Conservation (phyloP, 495 filamentous ascomycete species). For the Pseudevernia furfuracea region DNA sequence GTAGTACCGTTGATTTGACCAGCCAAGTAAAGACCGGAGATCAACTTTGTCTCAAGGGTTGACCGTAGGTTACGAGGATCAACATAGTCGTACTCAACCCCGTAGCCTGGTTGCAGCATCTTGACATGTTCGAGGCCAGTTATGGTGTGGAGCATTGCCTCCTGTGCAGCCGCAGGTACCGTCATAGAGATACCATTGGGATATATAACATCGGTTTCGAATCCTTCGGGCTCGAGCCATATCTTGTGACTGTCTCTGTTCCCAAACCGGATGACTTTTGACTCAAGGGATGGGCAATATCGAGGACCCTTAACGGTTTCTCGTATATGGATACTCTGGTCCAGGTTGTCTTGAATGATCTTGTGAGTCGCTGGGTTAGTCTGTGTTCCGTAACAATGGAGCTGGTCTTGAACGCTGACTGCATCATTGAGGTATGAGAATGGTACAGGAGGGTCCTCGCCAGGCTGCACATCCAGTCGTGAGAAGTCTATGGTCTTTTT, state of each 20-base stretch:
- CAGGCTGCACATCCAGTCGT: slow-evolving; percentile 59
- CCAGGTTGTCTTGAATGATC: slow-evolving; percentile 74
- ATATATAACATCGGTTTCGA: slow-evolving; percentile 85
- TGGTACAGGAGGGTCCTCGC: slow-evolving; percentile 79
- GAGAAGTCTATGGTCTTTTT: slow-evolving; percentile 74
- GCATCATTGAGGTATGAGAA: slow-evolving; percentile 83
- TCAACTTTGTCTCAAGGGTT: slow-evolving; percentile 89
- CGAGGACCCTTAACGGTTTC: slow-evolving; percentile 90
- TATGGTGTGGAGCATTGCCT: slow-evolving; percentile 74
- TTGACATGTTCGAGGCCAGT: slow-evolving; percentile 76
- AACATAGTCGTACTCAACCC: slow-evolving; percentile 98
- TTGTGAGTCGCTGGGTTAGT: slow-evolving; percentile 80
- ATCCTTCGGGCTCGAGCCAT: slow-evolving; percentile 96
- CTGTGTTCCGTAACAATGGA: slow-evolving; percentile 73
- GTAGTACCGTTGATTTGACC: slow-evolving; percentile 98
- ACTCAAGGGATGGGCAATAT: slow-evolving; percentile 93
- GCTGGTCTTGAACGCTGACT: slow-evolving; percentile 71
- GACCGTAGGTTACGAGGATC: slow-evolving; percentile 81
- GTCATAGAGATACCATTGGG: slow-evolving; percentile 98
- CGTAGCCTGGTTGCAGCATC: slow-evolving; percentile 96
- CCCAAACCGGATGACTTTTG: slow-evolving; percentile 83
- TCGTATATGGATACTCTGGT: slow-evolving; percentile 90
- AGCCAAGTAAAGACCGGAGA: slow-evolving; percentile 81
- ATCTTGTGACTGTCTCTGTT: slow-evolving; percentile 74
- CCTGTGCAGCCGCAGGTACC: slow-evolving; percentile 77